Evolutionary conservation across 345 rosid species (phyloP), one percentile per base, ranked within the genome.

Genomic region (Brassica incana): DNA sequence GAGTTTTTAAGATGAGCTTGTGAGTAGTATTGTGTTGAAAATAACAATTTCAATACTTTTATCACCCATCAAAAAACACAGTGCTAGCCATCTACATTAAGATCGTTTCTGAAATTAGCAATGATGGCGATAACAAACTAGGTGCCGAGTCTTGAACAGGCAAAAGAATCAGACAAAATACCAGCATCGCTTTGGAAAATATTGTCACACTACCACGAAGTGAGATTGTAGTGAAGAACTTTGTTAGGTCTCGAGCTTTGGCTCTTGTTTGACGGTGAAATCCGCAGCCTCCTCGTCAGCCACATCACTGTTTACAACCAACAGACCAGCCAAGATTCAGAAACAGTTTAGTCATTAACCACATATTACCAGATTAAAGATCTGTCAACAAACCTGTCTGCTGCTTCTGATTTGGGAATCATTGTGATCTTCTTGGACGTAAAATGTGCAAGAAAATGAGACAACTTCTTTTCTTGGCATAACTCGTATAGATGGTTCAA

Each of bases 371-470:
- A 50, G 5, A 50, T 18, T 10, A 29, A 64, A 69, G 33, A 63
- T 35, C 30, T 11, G 33, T 56, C 23, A 54, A 33, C 3, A 1
- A 79, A 92, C 99, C 99, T 95, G 94, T 92, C 99, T 3, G 43
- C 9, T 8, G 97, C 94, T 87, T 95, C 98, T 0, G 93, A 85
- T 80, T 90, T 91, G 84, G 97, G 81, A 78, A 95, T 85, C 82
- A 95, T 73, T 1, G 84, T 85, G 71, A 92, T 71, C 27, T 67
- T 87, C 77, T 83, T 86, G 1, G 91, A 85, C 10, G 73, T 81
- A 38, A 92, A 88, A 38, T 84, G 77, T 65, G 85, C 78, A 3
- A 77, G 83, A 81, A 95, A 89, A 74, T 61, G 72, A 8, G 70
- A 63, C 2, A 85, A 72, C 20, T 80, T 82, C 23, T 81, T 82